These are phyloP conservation scores for Linnemannia elongata DNA, from an alignment of 192 early-diverging fungal genomes.

Conservation along the genomic window DNA sequence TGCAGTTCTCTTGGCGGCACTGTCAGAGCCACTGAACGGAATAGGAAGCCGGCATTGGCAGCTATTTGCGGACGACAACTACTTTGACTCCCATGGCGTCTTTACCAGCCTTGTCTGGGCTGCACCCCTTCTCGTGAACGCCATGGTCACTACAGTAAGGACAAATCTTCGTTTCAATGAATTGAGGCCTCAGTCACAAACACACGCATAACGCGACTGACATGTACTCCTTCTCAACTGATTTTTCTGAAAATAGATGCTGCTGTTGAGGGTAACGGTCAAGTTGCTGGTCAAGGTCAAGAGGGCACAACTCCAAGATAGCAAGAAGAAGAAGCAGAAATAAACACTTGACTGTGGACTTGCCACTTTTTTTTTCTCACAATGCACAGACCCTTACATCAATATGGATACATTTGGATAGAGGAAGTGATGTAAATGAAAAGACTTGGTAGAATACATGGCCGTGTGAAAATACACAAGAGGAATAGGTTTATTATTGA, in stretches of 20 bases:
- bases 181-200: neutral
- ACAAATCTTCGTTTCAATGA: too few species aligned
- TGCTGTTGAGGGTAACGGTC: slow-evolving; percentile 53
- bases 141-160: slow-evolving; percentile 54
- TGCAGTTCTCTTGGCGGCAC: slow-evolving; percentile 59
- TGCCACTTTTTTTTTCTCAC: neutral
- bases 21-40: slow-evolving; percentile 62
- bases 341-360: slow-evolving; percentile 3
- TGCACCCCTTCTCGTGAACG: slow-evolving; percentile 57
- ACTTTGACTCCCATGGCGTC: slow-evolving; percentile 63
- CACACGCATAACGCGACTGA: neutral
- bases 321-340: slow-evolving; percentile 35
- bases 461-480: too few species aligned
- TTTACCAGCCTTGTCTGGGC: slow-evolving; percentile 62
- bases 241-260: slow-evolving; percentile 26
- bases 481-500: too few species aligned
- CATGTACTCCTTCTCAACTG: neutral
- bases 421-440: too few species aligned
- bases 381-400: too few species aligned
- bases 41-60: slow-evolving; percentile 58
- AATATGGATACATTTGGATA: too few species aligned
- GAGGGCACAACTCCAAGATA: slow-evolving; percentile 49
- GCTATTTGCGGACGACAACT: slow-evolving; percentile 61
- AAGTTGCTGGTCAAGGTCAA: slow-evolving; percentile 56
- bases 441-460: too few species aligned